phyloP scores from a whole-genome alignment of 345 rosid species.

The Corchorus olitorius region DNA sequence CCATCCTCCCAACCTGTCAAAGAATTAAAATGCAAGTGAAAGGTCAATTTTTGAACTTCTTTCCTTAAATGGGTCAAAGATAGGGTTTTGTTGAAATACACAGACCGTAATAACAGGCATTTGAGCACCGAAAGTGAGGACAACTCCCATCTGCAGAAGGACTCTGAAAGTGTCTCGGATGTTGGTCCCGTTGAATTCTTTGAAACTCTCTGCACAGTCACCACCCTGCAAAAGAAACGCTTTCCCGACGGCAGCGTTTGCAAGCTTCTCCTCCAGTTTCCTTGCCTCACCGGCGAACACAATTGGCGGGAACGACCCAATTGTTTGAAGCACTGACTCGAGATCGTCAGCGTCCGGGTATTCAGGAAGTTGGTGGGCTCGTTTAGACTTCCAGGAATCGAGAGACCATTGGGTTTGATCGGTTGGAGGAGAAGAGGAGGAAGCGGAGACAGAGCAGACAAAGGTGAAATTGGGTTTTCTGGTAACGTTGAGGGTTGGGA shows the following conservation, averaged over 20 bases:
- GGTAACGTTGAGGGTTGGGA: constrained; percentile 19
- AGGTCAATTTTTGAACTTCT: neutral
- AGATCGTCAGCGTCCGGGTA: constrained; percentile 34
- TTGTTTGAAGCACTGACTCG: constrained; percentile 35
- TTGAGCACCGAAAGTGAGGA: constrained; percentile 68
- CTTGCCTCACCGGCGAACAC: constrained; percentile 50
- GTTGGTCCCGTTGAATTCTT: constrained; percentile 57
- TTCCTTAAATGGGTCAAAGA: neutral
- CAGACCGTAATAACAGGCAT: constrained; percentile 56
- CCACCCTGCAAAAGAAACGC: constrained; percentile 72
- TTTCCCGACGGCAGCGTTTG: constrained; percentile 54
- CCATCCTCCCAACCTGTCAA: constrained; percentile 63
- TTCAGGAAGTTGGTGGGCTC: constrained; percentile 40
- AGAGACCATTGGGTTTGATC: constrained; percentile 27
- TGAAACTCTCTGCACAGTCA: constrained; percentile 72
- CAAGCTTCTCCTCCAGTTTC: constrained; percentile 56
- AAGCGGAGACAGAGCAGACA: constrained; percentile 26
- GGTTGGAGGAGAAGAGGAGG: constrained; percentile 16
- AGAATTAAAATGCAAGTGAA: neutral
- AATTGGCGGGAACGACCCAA: constrained; percentile 39
- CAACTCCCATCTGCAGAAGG: constrained; percentile 70
- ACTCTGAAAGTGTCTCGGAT: constrained; percentile 66
- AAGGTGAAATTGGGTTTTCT: constrained; percentile 11
- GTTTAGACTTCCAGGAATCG: constrained; percentile 40
- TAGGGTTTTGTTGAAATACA: neutral